These are phyloP conservation scores for Emergomyces pasteurianus DNA, from an alignment of 2,329 filamentous ascomycete genomes.

Conservation along the genomic window DNA sequence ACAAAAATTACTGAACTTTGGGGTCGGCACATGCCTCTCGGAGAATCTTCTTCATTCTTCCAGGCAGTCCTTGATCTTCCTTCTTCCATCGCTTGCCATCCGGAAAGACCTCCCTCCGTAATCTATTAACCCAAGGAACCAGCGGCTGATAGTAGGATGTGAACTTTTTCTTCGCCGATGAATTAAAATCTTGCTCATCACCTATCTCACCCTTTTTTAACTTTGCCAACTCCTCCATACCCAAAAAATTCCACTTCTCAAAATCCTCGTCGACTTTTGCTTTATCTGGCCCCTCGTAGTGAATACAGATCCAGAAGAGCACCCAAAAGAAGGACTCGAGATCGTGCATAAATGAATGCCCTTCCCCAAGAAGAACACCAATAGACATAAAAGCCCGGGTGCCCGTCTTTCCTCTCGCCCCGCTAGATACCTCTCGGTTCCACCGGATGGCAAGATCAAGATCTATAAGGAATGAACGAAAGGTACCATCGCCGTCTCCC, in stretches of 20 bases:
- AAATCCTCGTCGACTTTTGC: neutral
- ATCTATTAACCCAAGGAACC: conserved; percentile 26
- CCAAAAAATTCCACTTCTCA: neutral
- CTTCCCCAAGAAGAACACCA: conserved; percentile 20
- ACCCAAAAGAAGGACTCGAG: neutral
- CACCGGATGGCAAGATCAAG: neutral
- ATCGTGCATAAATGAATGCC: neutral
- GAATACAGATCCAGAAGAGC: neutral
- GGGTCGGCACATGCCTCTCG: neutral
- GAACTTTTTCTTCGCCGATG: conserved; percentile 14
- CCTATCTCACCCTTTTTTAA: neutral
- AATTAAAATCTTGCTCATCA: neutral
- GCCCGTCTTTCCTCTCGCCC: conserved; percentile 32
- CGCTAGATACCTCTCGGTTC: conserved; percentile 19
- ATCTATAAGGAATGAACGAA: neutral
- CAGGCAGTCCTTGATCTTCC: neutral
- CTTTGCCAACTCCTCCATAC: neutral
- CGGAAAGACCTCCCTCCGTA: conserved; percentile 28
- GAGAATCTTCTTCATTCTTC: neutral
- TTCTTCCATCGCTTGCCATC: conserved; percentile 17
- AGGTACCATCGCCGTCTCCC: neutral
- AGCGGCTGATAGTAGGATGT: conserved; percentile 28
- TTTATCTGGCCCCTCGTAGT: conserved; percentile 15
- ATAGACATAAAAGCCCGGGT: conserved; percentile 30
- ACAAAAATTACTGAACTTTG: neutral